phyloP scores from a whole-genome alignment of 1,284 basidiomycete genomes.

The Cryptococcus wingfieldii region DNA sequence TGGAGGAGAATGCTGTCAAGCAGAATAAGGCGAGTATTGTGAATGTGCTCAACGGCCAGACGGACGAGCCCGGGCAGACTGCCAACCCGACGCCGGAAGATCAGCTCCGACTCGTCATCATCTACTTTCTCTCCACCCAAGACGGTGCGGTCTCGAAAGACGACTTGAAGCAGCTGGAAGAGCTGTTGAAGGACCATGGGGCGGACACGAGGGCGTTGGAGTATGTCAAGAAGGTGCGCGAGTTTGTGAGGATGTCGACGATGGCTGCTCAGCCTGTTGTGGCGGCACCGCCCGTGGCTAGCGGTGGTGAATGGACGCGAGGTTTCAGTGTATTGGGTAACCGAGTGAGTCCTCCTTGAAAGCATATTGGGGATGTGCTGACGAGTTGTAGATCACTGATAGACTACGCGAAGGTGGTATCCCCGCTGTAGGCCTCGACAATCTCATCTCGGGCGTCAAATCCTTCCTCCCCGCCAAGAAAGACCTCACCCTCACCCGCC shows the following conservation, averaged over 20 bases:
- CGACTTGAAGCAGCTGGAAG: conserved; percentile 81
- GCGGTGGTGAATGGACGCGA: conserved; percentile 59
- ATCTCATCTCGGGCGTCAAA: conserved; percentile 94
- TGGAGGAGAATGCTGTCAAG: conserved; percentile 84
- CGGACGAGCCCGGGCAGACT: conserved; percentile 57
- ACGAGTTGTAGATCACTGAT: conserved; percentile 61
- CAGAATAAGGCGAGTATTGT: conserved; percentile 79
- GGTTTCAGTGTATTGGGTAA: conserved; percentile 91
- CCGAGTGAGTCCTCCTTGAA: conserved; percentile 55
- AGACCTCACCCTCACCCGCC: conserved; percentile 82
- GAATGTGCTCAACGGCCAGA: conserved; percentile 60
- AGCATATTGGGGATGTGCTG: not conserved
- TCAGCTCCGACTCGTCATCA: conserved; percentile 87
- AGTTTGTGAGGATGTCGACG: conserved; percentile 86
- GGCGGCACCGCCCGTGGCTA: conserved; percentile 47
- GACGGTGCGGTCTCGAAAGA: conserved; percentile 77
- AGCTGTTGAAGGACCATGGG: conserved; percentile 73
- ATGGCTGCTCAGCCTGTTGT: conserved; percentile 70
- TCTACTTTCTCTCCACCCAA: conserved; percentile 85
- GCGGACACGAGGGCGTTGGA: conserved; percentile 81
- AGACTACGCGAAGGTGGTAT: conserved; percentile 85
- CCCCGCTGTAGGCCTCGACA: conserved; percentile 65
- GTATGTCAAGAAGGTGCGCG: conserved; percentile 86
- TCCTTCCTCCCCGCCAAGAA: conserved; percentile 97
- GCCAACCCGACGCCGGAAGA: conserved; percentile 62